A percentile compares a stretch with the other conserved stretches of the same genome.
Conservation (phyloP, 768 basidiomycete species). For the Leucosporidium yakuticum region DNA sequence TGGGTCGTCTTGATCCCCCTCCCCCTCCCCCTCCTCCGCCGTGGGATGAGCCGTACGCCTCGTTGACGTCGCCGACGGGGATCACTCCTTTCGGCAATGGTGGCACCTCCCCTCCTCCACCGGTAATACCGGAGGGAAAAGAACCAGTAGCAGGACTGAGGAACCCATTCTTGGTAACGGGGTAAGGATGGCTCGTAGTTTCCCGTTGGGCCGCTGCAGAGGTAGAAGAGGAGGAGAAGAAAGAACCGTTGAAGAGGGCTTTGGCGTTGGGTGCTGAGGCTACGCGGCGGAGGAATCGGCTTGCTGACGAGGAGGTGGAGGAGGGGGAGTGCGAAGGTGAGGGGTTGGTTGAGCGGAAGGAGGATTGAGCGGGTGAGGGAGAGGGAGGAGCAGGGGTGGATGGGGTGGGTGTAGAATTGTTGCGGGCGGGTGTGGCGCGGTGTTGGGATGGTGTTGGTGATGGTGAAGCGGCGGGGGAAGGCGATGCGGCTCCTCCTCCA, state of each 20-base stretch:
- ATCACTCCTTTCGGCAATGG: slow-evolving; percentile 33
- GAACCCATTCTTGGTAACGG: slow-evolving; percentile 51
- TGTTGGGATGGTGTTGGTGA: neutral
- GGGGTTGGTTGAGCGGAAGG: slow-evolving; percentile 1
- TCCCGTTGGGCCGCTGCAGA: slow-evolving; percentile 27
- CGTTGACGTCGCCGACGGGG: slow-evolving; percentile 49
- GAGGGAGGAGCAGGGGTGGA: neutral
- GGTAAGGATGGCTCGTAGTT: slow-evolving; percentile 45
- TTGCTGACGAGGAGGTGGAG: neutral
- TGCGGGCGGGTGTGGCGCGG: neutral
- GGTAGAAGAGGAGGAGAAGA: slow-evolving; percentile 25
- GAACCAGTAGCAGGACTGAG: slow-evolving; percentile 29
- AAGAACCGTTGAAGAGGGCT: slow-evolving; percentile 58
- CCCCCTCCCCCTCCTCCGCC: too few species aligned
- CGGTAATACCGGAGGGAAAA: neutral
- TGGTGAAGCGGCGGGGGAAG: too few species aligned
- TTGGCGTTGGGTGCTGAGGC: slow-evolving; percentile 96
- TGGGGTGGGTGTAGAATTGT: neutral
- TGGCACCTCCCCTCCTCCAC: neutral
- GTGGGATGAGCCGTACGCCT: slow-evolving; percentile 68
- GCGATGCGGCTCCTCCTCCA: neutral
- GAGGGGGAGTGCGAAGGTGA: neutral
- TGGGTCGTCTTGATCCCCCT: too few species aligned
- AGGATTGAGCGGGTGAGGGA: slow-evolving; percentile 9
- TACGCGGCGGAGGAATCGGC: slow-evolving; percentile 84